These are phyloP conservation scores for Dalbergia cultrata DNA, from an alignment of 306 rosid genomes.

Conservation along the genomic window DNA sequence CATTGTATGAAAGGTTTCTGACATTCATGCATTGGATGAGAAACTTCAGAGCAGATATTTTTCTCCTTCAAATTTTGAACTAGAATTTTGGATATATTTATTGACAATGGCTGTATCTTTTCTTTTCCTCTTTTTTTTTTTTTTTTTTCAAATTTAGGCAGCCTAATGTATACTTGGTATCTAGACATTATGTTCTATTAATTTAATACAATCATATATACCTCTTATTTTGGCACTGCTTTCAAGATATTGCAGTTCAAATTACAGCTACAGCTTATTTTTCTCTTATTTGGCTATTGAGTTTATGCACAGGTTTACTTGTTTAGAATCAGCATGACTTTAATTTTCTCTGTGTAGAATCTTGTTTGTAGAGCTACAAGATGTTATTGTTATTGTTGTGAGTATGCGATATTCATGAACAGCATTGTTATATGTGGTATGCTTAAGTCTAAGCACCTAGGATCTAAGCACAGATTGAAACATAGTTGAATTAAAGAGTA, in stretches of 20 bases:
- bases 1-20: constrained; percentile 29
- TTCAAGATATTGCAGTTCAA: constrained; percentile 7
- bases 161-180: neutral
- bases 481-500: neutral
- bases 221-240: constrained; percentile 7
- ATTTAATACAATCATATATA: too few relatives aligned
- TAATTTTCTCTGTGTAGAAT: neutral
- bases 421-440: neutral
- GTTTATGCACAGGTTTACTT: neutral
- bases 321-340: neutral
- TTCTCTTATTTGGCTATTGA: neutral
- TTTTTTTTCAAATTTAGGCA: neutral
- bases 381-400: neutral
- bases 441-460: neutral
- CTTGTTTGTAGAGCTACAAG: neutral
- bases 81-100: neutral
- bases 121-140: neutral
- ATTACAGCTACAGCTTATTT: neutral
- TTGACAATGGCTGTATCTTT: neutral
- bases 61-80: constrained; percentile 27
- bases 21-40: constrained; percentile 36
- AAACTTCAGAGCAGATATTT: constrained; percentile 20
- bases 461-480: neutral
- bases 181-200: neutral
- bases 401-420: neutral